Base-by-base conservation (phyloP, 768 basidiomycete genomes). In the Asterophora lycoperdoides region DNA sequence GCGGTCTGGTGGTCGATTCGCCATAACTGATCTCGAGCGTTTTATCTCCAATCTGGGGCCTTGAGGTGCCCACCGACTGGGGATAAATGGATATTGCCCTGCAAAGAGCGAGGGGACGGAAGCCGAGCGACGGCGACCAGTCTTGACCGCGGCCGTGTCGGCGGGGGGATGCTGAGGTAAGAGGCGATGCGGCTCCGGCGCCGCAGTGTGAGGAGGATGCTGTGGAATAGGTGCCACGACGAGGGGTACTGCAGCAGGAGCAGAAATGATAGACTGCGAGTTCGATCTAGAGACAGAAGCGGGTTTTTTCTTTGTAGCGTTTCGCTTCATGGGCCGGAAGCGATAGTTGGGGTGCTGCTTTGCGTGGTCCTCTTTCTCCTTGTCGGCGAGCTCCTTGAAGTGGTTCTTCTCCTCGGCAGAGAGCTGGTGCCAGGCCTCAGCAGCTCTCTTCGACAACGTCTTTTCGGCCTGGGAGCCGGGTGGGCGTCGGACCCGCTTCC, bases 361-460 rank as follows among this genome's bases (percentile, higher is more conserved):
- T 8, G 75, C 74, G 49, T 88, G 86, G 49, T 79, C 75, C 43
- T 69, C 69, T 48, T 75, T 75, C 69, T 83, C 83, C 50, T 63
- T 54, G 34, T 76, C 74, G 1, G 86, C 83, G n/a, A 76, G 68
- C 7, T 61, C 57, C 56, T 75, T 74, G 70, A 72, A 88, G 46
- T 63, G 68, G 14, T 74, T 61, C 53, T 68, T 78, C 46, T 80
- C 77, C 36, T 72, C 69, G 0, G 58, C 48, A 0, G 77, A 52
- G 11, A 90, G 72, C 49, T 75, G 68, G 33, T 73, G 75, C 91
- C 91, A 93, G 26, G 85, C 82, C 44, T 83, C 82, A 0, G 79
- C 83, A 0, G 89, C 89, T 40, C 86, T 77, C 56, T 85, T 84
- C n/a, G 85, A 89, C 33, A 92, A 75, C 1, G 79, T 75, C 61